Conservation (phyloP, 805 yeast species). For the Candida cerambycidarum region DNA sequence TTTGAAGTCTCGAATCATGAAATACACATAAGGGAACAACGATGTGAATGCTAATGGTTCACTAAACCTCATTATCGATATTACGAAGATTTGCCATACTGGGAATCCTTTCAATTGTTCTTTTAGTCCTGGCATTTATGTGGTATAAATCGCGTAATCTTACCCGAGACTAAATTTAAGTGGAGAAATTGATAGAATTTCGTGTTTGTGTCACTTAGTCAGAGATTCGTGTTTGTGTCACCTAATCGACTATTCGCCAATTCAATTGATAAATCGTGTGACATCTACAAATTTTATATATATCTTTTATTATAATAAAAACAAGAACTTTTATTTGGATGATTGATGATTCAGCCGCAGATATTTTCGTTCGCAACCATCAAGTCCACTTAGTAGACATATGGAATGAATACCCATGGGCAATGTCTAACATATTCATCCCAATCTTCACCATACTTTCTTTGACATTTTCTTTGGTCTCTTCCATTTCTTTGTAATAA, state of each 20-base stretch:
- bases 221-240: too few relatives aligned
- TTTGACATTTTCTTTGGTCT: slow-evolving; percentile 80
- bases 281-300: too few relatives aligned
- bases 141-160: background rate
- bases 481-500: slow-evolving; percentile 86
- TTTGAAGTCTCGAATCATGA: slow-evolving; percentile 60
- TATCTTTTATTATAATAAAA: too few relatives aligned
- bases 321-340: too few relatives aligned
- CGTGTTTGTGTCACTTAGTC: too few relatives aligned
- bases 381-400: slow-evolving; percentile 62
- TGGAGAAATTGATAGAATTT: too few relatives aligned
- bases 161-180: background rate
- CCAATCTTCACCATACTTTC: slow-evolving; percentile 95
- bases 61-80: slow-evolving; percentile 48
- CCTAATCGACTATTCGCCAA: too few relatives aligned
- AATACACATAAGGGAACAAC: slow-evolving; percentile 61
- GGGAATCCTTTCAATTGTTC: slow-evolving; percentile 61
- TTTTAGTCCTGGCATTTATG: slow-evolving; percentile 23
- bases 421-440: slow-evolving; percentile 78
- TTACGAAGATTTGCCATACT: slow-evolving; percentile 44
- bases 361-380: too few relatives aligned
- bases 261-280: too few relatives aligned
- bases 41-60: slow-evolving; percentile 68
- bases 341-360: too few relatives aligned
- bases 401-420: slow-evolving; percentile 91